Evolutionary conservation across 148 eudicot genomes (phyloP), one percentile per base, ranked within the genome.

Genomic region (Polygonum maritimum): DNA sequence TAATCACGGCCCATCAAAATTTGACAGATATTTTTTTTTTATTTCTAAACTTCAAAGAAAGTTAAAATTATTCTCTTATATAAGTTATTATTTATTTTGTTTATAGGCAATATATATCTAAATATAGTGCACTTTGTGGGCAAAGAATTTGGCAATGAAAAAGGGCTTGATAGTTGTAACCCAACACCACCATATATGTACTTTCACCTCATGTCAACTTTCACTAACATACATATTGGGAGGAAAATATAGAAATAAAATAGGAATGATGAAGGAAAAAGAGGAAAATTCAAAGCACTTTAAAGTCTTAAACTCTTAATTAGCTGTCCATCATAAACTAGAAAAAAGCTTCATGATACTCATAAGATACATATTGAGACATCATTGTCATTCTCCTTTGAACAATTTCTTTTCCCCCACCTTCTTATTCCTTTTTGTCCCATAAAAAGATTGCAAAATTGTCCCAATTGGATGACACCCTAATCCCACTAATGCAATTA

Each of bases 331-430:
- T 67, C 71, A 67, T 67, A 35, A 14, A 14, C 8, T 67, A 14
- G 16, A 67, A 35, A 5, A 38, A 67, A 36, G 11, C 12, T 33
- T 63, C 31, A 62, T 31, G 40, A 63, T 63, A 63, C 69, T 63
- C 69, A 33, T 63, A 63, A 63, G 69, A 63, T 63, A 15, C 71
- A 67, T 36, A 67, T 33, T 67, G 45, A 67, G 44, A 21, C 45
- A 38, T 67, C 71, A 67, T 38, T 67, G 9, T 67, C 71, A 67
- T 35, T 67, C 71, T 67, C 6, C 71, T 67, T 67, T 67, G 71
- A 67, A 67, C 71, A 67, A 35, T 67, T 67, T 67, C 71, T 67
- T 67, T 67, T 67, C 71, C 71, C 71, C 71, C 71, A 67, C 71
- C 71, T 67, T 67, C 71, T 67, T 67, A 67, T 67, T 67, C 71